Conservation (phyloP, 2,329 filamentous ascomycete genomes). For the Aureobasidium pullulans region DNA sequence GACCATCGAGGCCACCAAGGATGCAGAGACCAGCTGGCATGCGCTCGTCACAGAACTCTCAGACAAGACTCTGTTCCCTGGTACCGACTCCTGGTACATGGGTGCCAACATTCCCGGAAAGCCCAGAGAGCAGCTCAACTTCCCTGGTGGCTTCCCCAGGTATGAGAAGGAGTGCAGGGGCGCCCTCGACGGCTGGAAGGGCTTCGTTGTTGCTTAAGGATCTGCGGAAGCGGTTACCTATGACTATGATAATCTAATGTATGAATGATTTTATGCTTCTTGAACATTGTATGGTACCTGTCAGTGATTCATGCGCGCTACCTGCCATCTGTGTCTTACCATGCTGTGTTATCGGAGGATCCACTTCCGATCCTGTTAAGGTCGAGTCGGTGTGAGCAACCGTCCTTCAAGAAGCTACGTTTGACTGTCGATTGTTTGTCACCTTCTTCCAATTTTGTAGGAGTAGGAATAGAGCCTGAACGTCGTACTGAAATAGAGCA, state of each 20-base stretch:
- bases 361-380: too few relatives aligned
- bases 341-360: too few relatives aligned
- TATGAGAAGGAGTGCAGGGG: constrained; percentile 34
- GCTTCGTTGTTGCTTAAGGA: constrained; percentile 18
- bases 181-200: constrained; percentile 28
- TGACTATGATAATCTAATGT: not conserved
- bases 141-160: constrained; percentile 34
- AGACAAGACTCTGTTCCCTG: constrained; percentile 35
- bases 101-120: constrained; percentile 41
- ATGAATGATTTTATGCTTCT: constrained; percentile 4
- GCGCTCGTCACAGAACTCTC: constrained; percentile 33
- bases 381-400: too few relatives aligned
- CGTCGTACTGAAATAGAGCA: too few relatives aligned
- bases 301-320: not conserved
- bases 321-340: too few relatives aligned
- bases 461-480: too few relatives aligned
- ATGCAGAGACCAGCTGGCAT: constrained; percentile 37
- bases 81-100: constrained; percentile 38
- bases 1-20: constrained; percentile 33
- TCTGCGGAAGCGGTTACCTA: not conserved
- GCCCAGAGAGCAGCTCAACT: constrained; percentile 38
- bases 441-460: too few relatives aligned
- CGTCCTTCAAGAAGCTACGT: too few relatives aligned
- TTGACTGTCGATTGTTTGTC: too few relatives aligned
- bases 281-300: not conserved